A percentile compares a stretch with the other conserved stretches of the same genome.
These are phyloP conservation scores for Chaetomiaceae sp. DNA, from an alignment of 2,329 filamentous ascomycete species.

Conservation along the genomic window DNA sequence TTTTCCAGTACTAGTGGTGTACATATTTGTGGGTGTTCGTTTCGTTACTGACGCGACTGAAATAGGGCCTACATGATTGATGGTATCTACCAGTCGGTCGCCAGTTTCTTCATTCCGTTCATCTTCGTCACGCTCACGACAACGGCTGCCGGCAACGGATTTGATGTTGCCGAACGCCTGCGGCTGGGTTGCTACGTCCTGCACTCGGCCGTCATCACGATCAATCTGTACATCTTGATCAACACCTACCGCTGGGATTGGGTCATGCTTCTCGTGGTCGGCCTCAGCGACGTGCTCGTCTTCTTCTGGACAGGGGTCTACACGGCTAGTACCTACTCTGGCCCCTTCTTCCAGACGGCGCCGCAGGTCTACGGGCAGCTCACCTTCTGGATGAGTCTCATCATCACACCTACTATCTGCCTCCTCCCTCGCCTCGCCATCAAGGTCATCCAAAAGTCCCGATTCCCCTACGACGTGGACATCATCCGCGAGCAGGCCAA, in stretches of 20 bases:
- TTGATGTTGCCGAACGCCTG: slow-evolving; percentile 70
- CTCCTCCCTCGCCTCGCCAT: slow-evolving; percentile 80
- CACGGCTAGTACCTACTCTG: slow-evolving; percentile 44
- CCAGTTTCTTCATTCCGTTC: slow-evolving; percentile 91
- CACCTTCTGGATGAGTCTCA: slow-evolving; percentile 79
- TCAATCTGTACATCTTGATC: slow-evolving; percentile 91
- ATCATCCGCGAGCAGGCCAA: slow-evolving; percentile 90
- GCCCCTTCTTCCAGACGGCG: slow-evolving; percentile 67
- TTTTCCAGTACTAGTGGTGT: neutral
- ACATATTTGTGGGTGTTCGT: neutral
- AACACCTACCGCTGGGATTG: slow-evolving; percentile 99
- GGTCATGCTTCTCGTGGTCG: slow-evolving; percentile 79
- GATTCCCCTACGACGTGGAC: slow-evolving; percentile 86
- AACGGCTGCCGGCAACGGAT: slow-evolving; percentile 65
- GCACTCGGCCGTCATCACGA: slow-evolving; percentile 75
- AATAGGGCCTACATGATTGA: slow-evolving; percentile 85
- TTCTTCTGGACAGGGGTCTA: slow-evolving; percentile 97
- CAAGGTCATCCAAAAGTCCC: slow-evolving; percentile 90
- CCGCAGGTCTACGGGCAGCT: slow-evolving; percentile 72
- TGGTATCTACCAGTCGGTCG: slow-evolving; percentile 87
- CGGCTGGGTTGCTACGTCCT: slow-evolving; percentile 85
- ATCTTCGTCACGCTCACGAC: slow-evolving; percentile 64
- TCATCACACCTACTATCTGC: slow-evolving; percentile 74
- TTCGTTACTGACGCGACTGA: slow-evolving; percentile 29
- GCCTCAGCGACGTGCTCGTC: slow-evolving; percentile 76